phyloP scores from a whole-genome alignment of 768 basidiomycete genomes.

The Naganishia vaughanmartiniae region DNA sequence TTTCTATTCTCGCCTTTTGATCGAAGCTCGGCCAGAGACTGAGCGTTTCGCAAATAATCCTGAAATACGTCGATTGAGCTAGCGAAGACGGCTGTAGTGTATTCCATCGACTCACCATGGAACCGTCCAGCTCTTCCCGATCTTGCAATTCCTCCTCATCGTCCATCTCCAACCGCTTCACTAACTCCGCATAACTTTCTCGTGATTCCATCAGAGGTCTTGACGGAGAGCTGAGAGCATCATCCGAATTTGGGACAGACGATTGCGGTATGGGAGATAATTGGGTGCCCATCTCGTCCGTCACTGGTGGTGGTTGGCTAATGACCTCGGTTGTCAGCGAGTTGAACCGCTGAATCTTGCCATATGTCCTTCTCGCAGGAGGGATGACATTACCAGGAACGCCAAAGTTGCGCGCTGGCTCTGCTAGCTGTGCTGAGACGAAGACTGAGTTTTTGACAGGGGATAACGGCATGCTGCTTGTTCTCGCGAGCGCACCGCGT shows the following conservation, averaged over 20 bases:
- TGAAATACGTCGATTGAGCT: not conserved
- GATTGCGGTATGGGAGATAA: conserved; percentile 7
- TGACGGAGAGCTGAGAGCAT: not conserved
- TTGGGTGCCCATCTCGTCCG: not conserved
- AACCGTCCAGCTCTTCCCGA: conserved; percentile 30
- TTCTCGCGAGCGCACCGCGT: not conserved
- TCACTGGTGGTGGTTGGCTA: not conserved
- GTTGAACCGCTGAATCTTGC: not conserved
- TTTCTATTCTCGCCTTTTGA: conserved; percentile 47
- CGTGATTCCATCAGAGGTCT: conserved; percentile 20
- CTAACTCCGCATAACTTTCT: conserved; percentile 45
- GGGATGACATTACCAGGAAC: not conserved
- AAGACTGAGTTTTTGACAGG: not conserved
- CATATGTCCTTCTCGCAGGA: conserved; percentile 5
- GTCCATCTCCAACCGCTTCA: conserved; percentile 44
- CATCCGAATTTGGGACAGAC: not conserved
- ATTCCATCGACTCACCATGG: conserved; percentile 24
- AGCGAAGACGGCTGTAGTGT: not conserved
- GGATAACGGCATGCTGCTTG: conserved; percentile 13
- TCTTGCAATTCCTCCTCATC: conserved; percentile 25
- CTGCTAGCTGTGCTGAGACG: not conserved
- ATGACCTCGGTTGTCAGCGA: not conserved
- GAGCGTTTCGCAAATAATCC: conserved; percentile 29
- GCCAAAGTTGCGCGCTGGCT: not conserved
- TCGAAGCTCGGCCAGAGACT: conserved; percentile 45